phyloP scores from a whole-genome alignment of 1,284 basidiomycete species.

The Athelia psychrophila region DNA sequence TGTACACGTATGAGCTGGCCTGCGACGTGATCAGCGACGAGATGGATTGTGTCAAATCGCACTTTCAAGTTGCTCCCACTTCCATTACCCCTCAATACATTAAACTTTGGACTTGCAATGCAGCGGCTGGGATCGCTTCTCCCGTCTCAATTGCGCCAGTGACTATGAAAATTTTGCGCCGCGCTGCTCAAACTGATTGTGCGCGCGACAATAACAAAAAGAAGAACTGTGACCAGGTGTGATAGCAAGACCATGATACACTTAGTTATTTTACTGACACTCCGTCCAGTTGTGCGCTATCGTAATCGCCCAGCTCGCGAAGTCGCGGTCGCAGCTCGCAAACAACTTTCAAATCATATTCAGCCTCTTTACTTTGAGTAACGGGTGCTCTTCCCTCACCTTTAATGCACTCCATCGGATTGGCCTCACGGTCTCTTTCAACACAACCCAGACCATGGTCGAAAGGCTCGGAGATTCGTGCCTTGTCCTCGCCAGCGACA shows the following conservation, averaged over 20 bases:
- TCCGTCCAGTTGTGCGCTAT: background rate
- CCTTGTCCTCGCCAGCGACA: background rate
- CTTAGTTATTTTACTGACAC: background rate
- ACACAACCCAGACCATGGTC: background rate
- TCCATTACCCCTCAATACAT: background rate
- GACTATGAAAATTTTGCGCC: background rate
- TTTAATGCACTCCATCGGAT: background rate
- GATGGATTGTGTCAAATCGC: no score
- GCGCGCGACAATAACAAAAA: background rate
- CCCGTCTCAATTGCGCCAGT: background rate
- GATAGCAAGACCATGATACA: background rate
- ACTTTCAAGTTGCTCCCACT: no score
- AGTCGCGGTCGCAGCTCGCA: background rate
- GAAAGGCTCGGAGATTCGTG: background rate
- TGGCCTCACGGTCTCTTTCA: background rate
- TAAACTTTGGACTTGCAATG: background rate
- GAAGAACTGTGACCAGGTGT: background rate
- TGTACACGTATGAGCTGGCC: no score
- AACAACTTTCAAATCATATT: background rate
- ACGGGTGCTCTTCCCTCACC: background rate
- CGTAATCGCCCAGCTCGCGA: background rate
- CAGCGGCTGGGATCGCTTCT: background rate
- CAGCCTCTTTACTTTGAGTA: background rate
- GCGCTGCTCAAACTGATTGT: background rate
- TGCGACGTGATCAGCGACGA: no score